Percentiles rank a stretch among this genome's conserved stretches.
phyloP scores from a whole-genome alignment of 225 moss, liverwort and hornwort species.

The Polytrichum commune region DNA sequence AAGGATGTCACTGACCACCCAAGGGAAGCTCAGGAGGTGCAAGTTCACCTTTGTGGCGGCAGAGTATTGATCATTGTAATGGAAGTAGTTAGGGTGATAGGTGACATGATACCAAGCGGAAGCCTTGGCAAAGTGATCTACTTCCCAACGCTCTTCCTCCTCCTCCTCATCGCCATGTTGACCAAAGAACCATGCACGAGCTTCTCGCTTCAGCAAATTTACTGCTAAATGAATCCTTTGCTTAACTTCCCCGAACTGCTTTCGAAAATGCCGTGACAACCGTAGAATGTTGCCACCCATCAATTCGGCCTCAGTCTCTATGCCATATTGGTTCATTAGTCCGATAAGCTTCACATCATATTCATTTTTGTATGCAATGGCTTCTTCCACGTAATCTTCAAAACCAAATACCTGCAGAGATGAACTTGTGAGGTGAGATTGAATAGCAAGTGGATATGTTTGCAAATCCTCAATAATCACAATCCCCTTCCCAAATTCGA shows the following conservation, averaged over 20 bases:
- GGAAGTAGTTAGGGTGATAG: constrained; percentile 45
- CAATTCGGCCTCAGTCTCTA: constrained; percentile 78
- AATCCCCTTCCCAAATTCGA: too few species aligned
- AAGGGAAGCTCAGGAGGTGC: constrained; percentile 79
- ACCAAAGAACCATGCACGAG: constrained; percentile 55
- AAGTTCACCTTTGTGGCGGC: constrained; percentile 29
- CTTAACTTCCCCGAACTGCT: constrained; percentile 34
- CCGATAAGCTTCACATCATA: constrained; percentile 79
- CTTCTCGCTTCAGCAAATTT: constrained; percentile 47
- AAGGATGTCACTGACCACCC: constrained; percentile 67
- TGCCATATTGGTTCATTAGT: constrained; percentile 87
- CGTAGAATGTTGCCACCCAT: constrained; percentile 59
- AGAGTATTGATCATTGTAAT: constrained; percentile 18
- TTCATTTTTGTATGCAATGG: constrained; percentile 50
- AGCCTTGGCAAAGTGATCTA: constrained; percentile 56
- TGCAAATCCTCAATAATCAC: too few species aligned
- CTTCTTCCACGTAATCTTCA: constrained; percentile 56
- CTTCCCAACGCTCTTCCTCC: constrained; percentile 28
- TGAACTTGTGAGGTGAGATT: constrained; percentile 9
- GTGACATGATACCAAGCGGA: constrained; percentile 90
- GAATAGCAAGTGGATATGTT: too few species aligned
- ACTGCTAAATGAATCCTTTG: constrained; percentile 54
- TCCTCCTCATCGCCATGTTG: not conserved
- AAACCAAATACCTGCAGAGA: constrained; percentile 35
- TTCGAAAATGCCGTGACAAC: constrained; percentile 49